A percentile compares a stretch with the other conserved stretches of the same genome.
phyloP scores from a whole-genome alignment of 2,329 filamentous ascomycete genomes.

The Phyllosticta ampelicida region DNA sequence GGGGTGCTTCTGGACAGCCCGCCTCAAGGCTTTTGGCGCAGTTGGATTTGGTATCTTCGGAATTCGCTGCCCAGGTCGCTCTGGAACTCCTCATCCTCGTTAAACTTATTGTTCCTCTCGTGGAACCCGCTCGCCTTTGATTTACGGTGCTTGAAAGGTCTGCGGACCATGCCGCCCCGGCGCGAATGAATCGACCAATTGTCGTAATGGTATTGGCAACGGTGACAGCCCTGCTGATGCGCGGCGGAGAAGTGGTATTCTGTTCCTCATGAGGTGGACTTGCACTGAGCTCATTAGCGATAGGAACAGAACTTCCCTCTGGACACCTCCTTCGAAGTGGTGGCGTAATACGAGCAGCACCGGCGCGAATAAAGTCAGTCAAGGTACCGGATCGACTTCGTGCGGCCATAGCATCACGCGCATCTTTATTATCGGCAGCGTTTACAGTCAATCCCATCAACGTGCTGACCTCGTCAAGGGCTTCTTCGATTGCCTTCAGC shows the following conservation, averaged over 20 bases:
- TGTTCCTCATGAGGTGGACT: not conserved
- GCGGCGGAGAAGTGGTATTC: not conserved
- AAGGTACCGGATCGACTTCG: not conserved
- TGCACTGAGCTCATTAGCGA: not conserved
- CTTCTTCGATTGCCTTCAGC: slow-evolving; percentile 3
- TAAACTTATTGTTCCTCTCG: not conserved
- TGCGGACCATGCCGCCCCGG: not conserved
- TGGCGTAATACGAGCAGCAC: not conserved
- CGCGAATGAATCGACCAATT: not conserved
- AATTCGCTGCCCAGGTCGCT: not conserved
- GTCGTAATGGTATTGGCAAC: not conserved
- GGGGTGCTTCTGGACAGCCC: not conserved
- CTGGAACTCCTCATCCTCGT: not conserved
- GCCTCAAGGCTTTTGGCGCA: not conserved
- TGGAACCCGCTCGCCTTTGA: not conserved
- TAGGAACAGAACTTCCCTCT: not conserved
- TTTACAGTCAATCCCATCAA: not conserved
- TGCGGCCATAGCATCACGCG: not conserved
- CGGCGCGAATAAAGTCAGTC: not conserved
- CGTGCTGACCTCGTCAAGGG: not conserved
- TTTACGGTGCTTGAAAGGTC: not conserved
- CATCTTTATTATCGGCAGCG: not conserved
- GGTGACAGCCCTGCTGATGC: not conserved
- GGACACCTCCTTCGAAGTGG: not conserved
- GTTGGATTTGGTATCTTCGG: not conserved